phyloP scores from a whole-genome alignment of 306 rosid genomes.

The Macrotyloma uniflorum region DNA sequence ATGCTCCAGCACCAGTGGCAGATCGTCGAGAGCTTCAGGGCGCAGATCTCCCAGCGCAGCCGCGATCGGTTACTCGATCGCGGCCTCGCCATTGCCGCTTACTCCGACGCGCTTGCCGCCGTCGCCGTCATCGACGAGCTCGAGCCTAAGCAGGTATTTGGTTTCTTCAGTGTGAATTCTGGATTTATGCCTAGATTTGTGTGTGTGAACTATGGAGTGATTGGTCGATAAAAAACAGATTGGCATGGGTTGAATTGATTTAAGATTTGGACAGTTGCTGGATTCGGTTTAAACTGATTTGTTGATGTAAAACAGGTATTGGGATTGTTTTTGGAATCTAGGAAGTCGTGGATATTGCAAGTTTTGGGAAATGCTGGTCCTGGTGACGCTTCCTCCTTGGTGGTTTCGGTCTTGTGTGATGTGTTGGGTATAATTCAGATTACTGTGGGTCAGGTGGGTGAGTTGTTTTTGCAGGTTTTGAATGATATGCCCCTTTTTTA shows the following conservation, averaged over 20 bases:
- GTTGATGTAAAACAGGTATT: constrained; percentile 50
- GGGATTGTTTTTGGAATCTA: constrained; percentile 72
- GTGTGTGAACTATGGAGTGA: neutral
- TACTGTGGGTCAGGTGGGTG: constrained; percentile 91
- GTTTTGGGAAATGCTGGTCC: constrained; percentile 58
- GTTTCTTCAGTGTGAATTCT: neutral
- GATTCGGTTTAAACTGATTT: constrained; percentile 30
- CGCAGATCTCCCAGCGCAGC: constrained; percentile 95
- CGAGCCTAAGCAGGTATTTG: constrained; percentile 61
- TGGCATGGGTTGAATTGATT: constrained; percentile 9
- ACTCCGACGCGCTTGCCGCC: constrained; percentile 90
- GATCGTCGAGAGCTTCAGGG: constrained; percentile 88
- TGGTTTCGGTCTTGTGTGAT: constrained; percentile 79
- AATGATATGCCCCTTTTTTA: constrained; percentile 93
- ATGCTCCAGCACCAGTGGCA: constrained; percentile 98
- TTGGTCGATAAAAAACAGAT: constrained; percentile 28
- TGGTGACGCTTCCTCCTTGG: constrained; percentile 51
- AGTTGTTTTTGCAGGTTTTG: constrained; percentile 83
- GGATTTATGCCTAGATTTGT: constrained; percentile 16
- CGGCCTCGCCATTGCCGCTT: constrained; percentile 61
- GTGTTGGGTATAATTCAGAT: constrained; percentile 88
- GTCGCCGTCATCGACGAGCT: constrained; percentile 80
- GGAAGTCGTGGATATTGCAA: constrained; percentile 80
- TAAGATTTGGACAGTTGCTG: constrained; percentile 21
- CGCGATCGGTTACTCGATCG: constrained; percentile 80